These are phyloP conservation scores for Colletotrichum musicola DNA, from an alignment of 2,329 filamentous ascomycete species.

Conservation along the genomic window DNA sequence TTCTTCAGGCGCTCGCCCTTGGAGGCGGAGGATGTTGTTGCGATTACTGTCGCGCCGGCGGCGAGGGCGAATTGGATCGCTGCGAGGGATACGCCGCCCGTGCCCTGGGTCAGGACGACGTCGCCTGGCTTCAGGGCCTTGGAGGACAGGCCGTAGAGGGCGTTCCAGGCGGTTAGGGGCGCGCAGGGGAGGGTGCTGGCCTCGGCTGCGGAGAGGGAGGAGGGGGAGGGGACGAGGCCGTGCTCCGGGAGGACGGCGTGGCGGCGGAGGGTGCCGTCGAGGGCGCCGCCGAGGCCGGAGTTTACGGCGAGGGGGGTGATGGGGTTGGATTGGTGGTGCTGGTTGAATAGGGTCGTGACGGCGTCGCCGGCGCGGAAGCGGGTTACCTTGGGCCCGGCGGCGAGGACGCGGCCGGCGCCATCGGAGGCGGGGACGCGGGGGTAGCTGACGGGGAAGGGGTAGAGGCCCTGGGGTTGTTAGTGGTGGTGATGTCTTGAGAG, in stretches of 20 bases:
- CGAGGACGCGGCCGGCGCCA: conserved; percentile 65
- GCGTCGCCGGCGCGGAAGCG: conserved; percentile 65
- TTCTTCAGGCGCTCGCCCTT: conserved; percentile 58
- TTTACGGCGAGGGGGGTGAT: conserved; percentile 48
- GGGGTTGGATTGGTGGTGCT: conserved; percentile 62
- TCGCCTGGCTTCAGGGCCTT: conserved; percentile 64
- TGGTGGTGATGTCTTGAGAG: neutral
- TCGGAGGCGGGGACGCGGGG: conserved; percentile 65
- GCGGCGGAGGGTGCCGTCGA: conserved; percentile 77
- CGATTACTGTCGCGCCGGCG: conserved; percentile 61
- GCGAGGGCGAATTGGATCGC: conserved; percentile 70
- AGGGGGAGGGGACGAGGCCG: conserved; percentile 74
- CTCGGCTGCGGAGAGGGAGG: conserved; percentile 65
- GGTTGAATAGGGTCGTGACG: conserved; percentile 73
- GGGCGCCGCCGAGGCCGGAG: conserved; percentile 75
- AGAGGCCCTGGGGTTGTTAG: conserved; percentile 52
- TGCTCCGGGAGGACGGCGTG: conserved; percentile 76
- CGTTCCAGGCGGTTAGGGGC: conserved; percentile 75
- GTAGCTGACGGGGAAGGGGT: conserved; percentile 57
- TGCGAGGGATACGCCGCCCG: conserved; percentile 76
- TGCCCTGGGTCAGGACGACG: conserved; percentile 76
- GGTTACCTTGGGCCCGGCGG: conserved; percentile 62
- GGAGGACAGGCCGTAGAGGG: conserved; percentile 68
- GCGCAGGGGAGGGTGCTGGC: conserved; percentile 71
- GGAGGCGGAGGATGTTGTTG: conserved; percentile 60